Base-by-base conservation (phyloP, 345 rosid genomes). In the Pistacia atlantica region DNA sequence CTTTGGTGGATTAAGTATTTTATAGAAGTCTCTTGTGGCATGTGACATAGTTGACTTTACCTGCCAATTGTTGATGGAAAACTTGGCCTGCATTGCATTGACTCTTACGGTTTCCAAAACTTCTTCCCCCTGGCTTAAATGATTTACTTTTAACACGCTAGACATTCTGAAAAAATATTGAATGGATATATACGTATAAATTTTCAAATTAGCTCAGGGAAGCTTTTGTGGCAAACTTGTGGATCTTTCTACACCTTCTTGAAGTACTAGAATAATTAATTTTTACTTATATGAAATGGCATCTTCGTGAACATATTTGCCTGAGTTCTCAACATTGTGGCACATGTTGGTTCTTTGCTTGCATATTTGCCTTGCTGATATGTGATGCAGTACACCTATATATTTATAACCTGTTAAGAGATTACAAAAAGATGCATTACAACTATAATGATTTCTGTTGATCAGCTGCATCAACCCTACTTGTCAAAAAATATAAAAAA, bases 311-410 rank as follows among this genome's bases (percentile, higher is more conserved):
- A 51, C 25, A 5, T 49, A 17, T 16, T 69, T 52, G 58, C 46
- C 46, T 31, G 72, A 69, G 61, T 69, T 69, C 48, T 60, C 71
- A 48, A 49, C 37, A 18, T 48, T 33, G 20, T 62, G 35, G 16
- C 35, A 33, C 33, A 31, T 31, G 33, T 31, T 25, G 18, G 18
- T 7, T 31, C 46, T 31, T 62, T 16, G 20, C 46, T 62, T 62
- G 10, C 16, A 62, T 62, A 62, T 33, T 20, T 42, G 31, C 35
- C 9, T 31, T 62, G 38, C 35, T 31, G 17, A 62, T 62, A 33
- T 13, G 45, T 6, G 3, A 62, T 62, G 11, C 46, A 5, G 12
- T 13, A 7, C 46, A 16, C 66, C 66, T 62, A 16, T 9, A 62
- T 62, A 33, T 62, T 62, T 17, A 33, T 33, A 35, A 11, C 66